phyloP scores from a whole-genome alignment of 1,139 yeast genomes.

The Candida pseudocylindracea region DNA sequence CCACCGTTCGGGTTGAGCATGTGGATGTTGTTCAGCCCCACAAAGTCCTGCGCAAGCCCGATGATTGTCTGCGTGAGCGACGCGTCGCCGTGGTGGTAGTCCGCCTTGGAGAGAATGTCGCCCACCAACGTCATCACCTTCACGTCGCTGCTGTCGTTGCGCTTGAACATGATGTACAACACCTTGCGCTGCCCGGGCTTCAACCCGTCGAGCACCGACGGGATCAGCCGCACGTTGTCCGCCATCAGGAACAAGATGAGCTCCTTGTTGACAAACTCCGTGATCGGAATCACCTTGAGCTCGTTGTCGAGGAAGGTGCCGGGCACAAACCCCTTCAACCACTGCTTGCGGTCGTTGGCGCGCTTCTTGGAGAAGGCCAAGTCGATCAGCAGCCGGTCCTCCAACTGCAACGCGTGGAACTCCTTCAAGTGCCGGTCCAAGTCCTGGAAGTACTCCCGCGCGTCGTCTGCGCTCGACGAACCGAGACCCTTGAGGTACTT shows the following conservation, averaged over 20 bases:
- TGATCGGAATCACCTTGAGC: slow-evolving; percentile 57
- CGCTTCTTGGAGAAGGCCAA: slow-evolving; percentile 87
- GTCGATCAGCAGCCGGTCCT: slow-evolving; percentile 68
- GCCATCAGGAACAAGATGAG: slow-evolving; percentile 91
- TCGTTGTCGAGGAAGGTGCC: slow-evolving; percentile 89
- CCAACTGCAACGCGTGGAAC: slow-evolving; percentile 64
- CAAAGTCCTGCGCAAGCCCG: slow-evolving; percentile 85
- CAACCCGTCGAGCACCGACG: slow-evolving; percentile 83
- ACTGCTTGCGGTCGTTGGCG: slow-evolving; percentile 94
- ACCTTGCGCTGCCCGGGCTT: slow-evolving; percentile 97
- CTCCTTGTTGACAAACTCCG: slow-evolving; percentile 90
- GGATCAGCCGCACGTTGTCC: slow-evolving; percentile 88
- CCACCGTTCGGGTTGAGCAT: slow-evolving; percentile 81
- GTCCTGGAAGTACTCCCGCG: slow-evolving; percentile 74
- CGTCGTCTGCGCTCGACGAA: slow-evolving; percentile 68
- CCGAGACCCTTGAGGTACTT: slow-evolving; percentile 98
- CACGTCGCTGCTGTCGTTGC: slow-evolving; percentile 55
- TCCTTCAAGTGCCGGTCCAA: slow-evolving; percentile 71
- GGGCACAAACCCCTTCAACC: slow-evolving; percentile 78
- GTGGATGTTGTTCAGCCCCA: slow-evolving; percentile 83
- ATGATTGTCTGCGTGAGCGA: slow-evolving; percentile 78
- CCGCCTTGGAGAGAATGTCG: slow-evolving; percentile 73
- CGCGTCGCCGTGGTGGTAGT: slow-evolving; percentile 90
- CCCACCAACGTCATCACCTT: slow-evolving; percentile 89
- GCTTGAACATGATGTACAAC: slow-evolving; percentile 68